Evolutionary conservation across 2,329 filamentous ascomycete species (phyloP), one percentile per base, ranked within the genome.

Genomic region (Nemania sp.): DNA sequence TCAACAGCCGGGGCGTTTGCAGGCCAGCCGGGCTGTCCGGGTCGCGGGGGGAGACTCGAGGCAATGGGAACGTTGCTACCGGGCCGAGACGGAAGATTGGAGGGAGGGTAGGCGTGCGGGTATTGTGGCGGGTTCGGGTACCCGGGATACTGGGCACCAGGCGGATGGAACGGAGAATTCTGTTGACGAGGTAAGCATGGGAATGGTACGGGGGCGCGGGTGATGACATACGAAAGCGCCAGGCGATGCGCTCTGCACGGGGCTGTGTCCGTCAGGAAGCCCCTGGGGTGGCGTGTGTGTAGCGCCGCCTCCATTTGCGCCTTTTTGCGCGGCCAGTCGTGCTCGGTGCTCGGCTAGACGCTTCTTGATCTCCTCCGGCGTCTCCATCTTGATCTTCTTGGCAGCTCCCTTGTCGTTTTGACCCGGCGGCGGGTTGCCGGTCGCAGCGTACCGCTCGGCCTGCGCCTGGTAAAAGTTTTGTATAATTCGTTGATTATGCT

Each of bases 401-500:
- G 81, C 86, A 1, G 87, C 85, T 63, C 87, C 87, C 74, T 91
- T 89, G 39, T 78, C 76, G 54, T 79, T 81, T 60, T 83, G 80
- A 1, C 90, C 89, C 0, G 90, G 86, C 17, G 89, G 85, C 2
- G 91, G 90, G 72, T 97, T 97, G 37, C 93, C 94, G 1, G 92
- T 96, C 9, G 87, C 84, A 50, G 89, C 87, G 67, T 90, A 88
- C 60, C 92, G 86, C 70, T 96, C 91, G 60, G 90, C 89, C 76
- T 96, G 91, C 25, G 88, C 88, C 73, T 92, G 88, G 76, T 96
- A 94, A 76, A 89, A 97, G 75, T 90, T 89, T 69, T 91, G 86
- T 65, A 92, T 87, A 73, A 98, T 91, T 70, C 91, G 87, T 76
- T 95, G 90, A 73, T 91, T 90, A 80, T 97, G 93, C 72, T 90